These are phyloP conservation scores for Penicillium tannophilum DNA, from an alignment of 495 filamentous ascomycete genomes.

Conservation along the genomic window DNA sequence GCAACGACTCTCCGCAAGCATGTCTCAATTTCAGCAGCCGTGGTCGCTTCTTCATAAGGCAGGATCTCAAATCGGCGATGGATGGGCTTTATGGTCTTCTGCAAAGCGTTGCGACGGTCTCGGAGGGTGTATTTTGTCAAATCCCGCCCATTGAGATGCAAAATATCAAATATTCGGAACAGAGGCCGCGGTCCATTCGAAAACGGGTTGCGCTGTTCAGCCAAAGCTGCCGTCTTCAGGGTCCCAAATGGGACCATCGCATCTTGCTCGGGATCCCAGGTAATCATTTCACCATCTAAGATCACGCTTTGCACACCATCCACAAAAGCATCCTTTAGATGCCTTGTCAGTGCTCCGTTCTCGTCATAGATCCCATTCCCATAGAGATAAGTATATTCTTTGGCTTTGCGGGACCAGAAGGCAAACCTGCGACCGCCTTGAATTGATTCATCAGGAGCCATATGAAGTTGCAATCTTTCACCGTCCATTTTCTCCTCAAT, in stretches of 20 bases:
- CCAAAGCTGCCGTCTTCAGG: constrained; percentile 86
- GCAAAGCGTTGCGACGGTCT: constrained; percentile 77
- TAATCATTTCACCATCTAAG: constrained; percentile 97
- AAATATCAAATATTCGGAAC: constrained; percentile 84
- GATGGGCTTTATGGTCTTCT: constrained; percentile 63
- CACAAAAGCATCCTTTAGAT: constrained; percentile 77
- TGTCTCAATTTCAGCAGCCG: constrained; percentile 71
- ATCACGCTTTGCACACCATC: constrained; percentile 82
- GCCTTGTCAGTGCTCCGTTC: constrained; percentile 75
- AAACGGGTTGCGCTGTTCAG: constrained; percentile 77
- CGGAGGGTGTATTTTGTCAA: constrained; percentile 81
- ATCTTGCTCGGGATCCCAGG: constrained; percentile 90
- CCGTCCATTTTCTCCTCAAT: constrained; percentile 98
- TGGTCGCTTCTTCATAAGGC: constrained; percentile 65
- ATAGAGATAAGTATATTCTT: constrained; percentile 96
- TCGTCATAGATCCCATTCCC: constrained; percentile 75
- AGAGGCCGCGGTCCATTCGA: constrained; percentile 75
- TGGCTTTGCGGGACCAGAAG: constrained; percentile 96
- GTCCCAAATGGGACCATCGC: constrained; percentile 88
- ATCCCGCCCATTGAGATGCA: constrained; percentile 79
- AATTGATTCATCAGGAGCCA: constrained; percentile 67
- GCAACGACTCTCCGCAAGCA: constrained; percentile 80
- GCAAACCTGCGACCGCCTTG: constrained; percentile 73
- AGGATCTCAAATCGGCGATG: constrained; percentile 83
- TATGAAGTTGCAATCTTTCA: constrained; percentile 96